These are phyloP conservation scores for Cynanchum wilfordii DNA, from an alignment of 257 asterid species.

Conservation along the genomic window DNA sequence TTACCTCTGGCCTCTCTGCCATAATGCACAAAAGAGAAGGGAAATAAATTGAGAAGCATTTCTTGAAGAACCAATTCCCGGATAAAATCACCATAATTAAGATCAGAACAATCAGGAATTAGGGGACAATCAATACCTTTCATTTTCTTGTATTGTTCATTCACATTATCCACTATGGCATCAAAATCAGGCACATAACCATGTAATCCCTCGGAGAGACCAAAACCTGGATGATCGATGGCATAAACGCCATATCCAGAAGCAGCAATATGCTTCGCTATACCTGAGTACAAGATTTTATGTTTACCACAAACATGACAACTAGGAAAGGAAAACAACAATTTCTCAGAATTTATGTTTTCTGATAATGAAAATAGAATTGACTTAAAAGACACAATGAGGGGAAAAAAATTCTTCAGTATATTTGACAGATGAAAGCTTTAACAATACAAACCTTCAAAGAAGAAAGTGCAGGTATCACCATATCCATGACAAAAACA, in stretches of 20 bases:
- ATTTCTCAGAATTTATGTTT: not conserved
- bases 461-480: conserved; percentile 98
- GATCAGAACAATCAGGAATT: not conserved
- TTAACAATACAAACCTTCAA: conserved; percentile 60
- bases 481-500: conserved; percentile 98
- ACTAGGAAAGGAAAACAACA: not conserved
- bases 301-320: not conserved
- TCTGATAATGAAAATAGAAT: not conserved
- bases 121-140: conserved; percentile 44
- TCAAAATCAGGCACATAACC: conserved; percentile 85
- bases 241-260: conserved; percentile 91
- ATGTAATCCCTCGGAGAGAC: conserved; percentile 93
- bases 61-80: not conserved
- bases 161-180: conserved; percentile 73
- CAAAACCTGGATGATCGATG: conserved; percentile 98
- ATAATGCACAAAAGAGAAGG: not conserved
- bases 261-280: conserved; percentile 85
- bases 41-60: not conserved
- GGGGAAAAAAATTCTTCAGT: not conserved
- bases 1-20: conserved; percentile 81
- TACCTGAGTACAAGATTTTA: conserved; percentile 46
- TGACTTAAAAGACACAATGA: not conserved
- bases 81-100: not conserved
- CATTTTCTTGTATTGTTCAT: conserved; percentile 61
- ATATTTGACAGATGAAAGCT: conserved; percentile 1